These are phyloP conservation scores for Boletus sp. DNA, from an alignment of 768 basidiomycete genomes.

Conservation along the genomic window DNA sequence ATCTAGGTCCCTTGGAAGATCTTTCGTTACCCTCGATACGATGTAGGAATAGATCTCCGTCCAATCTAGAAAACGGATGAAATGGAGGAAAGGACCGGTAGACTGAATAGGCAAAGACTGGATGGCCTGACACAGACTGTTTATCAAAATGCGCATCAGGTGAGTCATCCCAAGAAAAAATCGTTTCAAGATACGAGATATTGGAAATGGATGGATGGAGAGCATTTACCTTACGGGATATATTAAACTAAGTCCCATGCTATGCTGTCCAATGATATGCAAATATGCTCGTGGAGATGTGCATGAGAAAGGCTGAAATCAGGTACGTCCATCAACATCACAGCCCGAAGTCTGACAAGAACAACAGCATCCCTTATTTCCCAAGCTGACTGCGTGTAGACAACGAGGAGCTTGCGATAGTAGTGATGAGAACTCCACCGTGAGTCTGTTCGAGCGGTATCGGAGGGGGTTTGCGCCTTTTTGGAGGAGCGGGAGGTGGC, in stretches of 20 bases:
- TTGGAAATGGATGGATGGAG: constrained; percentile 5
- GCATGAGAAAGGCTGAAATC: constrained; percentile 7
- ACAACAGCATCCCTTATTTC: constrained; percentile 10
- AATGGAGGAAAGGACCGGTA: neutral
- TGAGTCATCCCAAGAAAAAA: neutral
- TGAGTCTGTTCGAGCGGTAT: constrained; percentile 51
- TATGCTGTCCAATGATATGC: constrained; percentile 25
- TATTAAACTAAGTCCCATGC: constrained; percentile 12
- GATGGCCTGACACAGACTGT: neutral
- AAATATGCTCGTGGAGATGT: constrained; percentile 16
- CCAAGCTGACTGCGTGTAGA: constrained; percentile 18
- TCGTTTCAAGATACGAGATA: neutral
- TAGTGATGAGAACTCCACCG: constrained; percentile 55
- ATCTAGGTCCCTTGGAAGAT: neutral
- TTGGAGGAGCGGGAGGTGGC: constrained; percentile 66
- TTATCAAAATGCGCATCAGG: neutral
- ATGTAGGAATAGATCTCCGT: neutral
- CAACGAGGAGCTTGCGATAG: constrained; percentile 45
- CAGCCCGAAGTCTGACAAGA: constrained; percentile 1
- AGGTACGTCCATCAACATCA: constrained; percentile 6
- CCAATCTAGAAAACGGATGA: neutral
- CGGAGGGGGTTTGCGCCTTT: constrained; percentile 70
- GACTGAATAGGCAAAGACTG: neutral
- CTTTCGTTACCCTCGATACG: too few relatives aligned
- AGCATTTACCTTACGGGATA: constrained; percentile 12